Conservation (phyloP, 805 yeast species). For the Metschnikowia koreensis region DNA sequence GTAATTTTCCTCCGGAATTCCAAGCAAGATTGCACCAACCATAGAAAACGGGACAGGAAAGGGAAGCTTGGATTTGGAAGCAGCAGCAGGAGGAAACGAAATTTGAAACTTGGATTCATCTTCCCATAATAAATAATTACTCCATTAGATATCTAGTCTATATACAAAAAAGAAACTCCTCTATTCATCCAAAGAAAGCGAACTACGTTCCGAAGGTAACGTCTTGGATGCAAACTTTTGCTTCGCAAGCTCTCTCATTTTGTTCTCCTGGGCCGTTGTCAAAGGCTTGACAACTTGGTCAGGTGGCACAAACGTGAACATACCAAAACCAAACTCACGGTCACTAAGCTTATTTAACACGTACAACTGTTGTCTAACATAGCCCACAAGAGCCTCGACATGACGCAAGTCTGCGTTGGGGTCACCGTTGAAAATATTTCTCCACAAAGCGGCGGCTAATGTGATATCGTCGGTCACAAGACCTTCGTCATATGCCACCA, state of each 20-base stretch:
- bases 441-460: conserved; percentile 77
- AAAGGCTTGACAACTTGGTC: conserved; percentile 72
- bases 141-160: neutral
- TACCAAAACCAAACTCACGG: conserved; percentile 90
- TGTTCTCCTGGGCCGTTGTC: conserved; percentile 60
- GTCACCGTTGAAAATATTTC: conserved; percentile 88
- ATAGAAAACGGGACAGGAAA: no score
- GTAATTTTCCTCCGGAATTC: no score
- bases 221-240: conserved; percentile 51
- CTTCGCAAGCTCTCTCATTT: conserved; percentile 49
- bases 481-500: conserved; percentile 91
- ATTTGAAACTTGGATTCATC: no score
- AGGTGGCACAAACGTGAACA: conserved; percentile 81
- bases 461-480: conserved; percentile 75
- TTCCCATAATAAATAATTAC: no score
- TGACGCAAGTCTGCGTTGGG: conserved; percentile 77
- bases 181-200: conserved; percentile 42
- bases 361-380: conserved; percentile 85
- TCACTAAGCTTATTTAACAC: conserved; percentile 84
- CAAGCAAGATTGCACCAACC: no score
- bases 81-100: no score
- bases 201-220: conserved; percentile 59
- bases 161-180: conserved; percentile 6
- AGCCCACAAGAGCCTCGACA: conserved; percentile 84
- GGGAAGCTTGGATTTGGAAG: no score